Evolutionary conservation across 2,329 filamentous ascomycete genomes (phyloP).

Genomic region (Fusarium hainanense): DNA sequence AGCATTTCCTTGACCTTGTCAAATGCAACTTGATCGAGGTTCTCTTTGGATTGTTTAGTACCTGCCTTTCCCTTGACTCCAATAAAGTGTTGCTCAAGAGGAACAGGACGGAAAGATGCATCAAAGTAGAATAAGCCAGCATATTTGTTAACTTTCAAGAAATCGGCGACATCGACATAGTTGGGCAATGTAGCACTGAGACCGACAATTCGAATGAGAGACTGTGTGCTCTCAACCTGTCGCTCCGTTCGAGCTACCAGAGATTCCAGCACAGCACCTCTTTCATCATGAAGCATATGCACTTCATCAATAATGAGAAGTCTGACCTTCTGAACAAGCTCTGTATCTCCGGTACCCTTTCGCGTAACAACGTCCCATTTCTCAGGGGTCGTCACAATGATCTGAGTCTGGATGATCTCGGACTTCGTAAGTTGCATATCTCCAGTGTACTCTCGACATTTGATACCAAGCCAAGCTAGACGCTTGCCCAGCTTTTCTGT

Average conservation of each 20-base stretch:
- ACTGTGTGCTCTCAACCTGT: conserved; percentile 98
- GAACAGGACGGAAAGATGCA: conserved; percentile 92
- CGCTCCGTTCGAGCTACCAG: conserved; percentile 93
- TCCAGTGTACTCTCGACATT: conserved; percentile 92
- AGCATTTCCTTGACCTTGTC: conserved; percentile 97
- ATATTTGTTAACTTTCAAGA: conserved; percentile 93
- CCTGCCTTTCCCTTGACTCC: conserved; percentile 93
- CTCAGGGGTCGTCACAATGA: conserved; percentile 98
- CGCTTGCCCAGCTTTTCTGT: conserved; percentile 94
- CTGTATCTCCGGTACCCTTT: conserved; percentile 96
- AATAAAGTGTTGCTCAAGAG: conserved; percentile 96
- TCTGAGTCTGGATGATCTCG: conserved; percentile 95
- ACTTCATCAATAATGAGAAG: conserved; percentile 98
- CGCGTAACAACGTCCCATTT: conserved; percentile 99
- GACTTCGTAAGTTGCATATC: conserved; percentile 99
- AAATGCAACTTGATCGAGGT: conserved; percentile 86
- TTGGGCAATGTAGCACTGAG: conserved; percentile 96
- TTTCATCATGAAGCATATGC: conserved; percentile 98
- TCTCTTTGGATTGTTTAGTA: conserved; percentile 83
- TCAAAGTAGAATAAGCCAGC: conserved; percentile 98
- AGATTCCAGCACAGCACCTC: conserved; percentile 94
- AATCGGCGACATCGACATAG: conserved; percentile 96
- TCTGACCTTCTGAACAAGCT: conserved; percentile 96
- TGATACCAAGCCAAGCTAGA: conserved; percentile 91
- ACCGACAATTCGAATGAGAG: conserved; percentile 93